These are phyloP conservation scores for Boletus insuetus DNA, from an alignment of 768 basidiomycete species.

Conservation along the genomic window DNA sequence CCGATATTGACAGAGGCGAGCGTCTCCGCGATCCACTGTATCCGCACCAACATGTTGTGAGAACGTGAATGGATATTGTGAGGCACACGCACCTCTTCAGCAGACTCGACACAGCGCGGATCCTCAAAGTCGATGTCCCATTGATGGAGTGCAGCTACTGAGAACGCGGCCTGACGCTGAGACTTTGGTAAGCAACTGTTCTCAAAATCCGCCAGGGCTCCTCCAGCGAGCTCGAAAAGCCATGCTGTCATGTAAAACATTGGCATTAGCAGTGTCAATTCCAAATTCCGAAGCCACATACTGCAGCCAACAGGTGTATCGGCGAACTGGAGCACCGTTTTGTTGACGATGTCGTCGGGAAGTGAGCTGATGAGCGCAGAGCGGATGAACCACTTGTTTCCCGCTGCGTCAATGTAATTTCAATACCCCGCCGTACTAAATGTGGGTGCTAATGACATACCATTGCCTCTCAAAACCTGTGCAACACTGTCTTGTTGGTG, in stretches of 20 bases:
- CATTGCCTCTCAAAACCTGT: constrained; percentile 82
- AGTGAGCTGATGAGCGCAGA: constrained; percentile 80
- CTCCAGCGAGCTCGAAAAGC: constrained; percentile 89
- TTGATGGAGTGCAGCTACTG: constrained; percentile 87
- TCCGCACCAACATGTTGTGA: constrained; percentile 6
- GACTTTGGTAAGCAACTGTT: constrained; percentile 72
- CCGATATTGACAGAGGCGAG: constrained; percentile 71
- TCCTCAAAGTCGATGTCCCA: constrained; percentile 87
- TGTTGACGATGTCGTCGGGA: constrained; percentile 81
- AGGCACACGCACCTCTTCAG: constrained; percentile 61
- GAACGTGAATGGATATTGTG: not conserved
- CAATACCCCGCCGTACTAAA: not conserved
- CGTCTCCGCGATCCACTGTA: constrained; percentile 76
- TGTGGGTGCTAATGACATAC: constrained; percentile 36
- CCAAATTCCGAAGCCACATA: constrained; percentile 40
- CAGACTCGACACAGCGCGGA: constrained; percentile 74
- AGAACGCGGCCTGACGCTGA: constrained; percentile 80
- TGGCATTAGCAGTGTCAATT: not conserved
- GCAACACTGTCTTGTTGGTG: constrained; percentile 91
- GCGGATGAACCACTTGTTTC: constrained; percentile 89
- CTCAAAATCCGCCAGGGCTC: constrained; percentile 71
- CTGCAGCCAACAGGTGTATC: constrained; percentile 89
- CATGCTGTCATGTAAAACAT: constrained; percentile 53
- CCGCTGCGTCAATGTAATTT: constrained; percentile 43
- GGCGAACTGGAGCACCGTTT: constrained; percentile 78